These are phyloP conservation scores for Trichophyton equinum DNA, from an alignment of 2,329 filamentous ascomycete species.

Conservation along the genomic window DNA sequence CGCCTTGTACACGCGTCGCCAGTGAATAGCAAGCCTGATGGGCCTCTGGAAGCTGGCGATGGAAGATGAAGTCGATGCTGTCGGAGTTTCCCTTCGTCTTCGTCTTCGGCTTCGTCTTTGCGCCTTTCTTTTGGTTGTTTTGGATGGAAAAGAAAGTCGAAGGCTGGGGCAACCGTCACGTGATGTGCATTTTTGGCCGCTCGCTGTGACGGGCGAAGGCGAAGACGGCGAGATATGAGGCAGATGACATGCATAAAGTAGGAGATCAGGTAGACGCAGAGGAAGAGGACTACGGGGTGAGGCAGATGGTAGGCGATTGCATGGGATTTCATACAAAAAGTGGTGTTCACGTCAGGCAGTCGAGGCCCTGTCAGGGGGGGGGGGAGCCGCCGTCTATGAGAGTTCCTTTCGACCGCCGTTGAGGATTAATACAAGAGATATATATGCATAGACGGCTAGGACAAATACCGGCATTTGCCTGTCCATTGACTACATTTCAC, in stretches of 20 bases:
- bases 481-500: too few relatives aligned
- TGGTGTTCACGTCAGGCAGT: too few relatives aligned
- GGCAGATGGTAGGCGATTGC: too few relatives aligned
- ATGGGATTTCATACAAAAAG: too few relatives aligned
- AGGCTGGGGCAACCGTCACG: conserved; percentile 2
- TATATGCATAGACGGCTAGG: too few relatives aligned
- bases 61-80: neutral
- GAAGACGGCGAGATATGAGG: neutral
- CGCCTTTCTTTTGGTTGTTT: neutral
- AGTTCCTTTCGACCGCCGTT: too few relatives aligned
- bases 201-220: neutral
- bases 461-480: too few relatives aligned
- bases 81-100: neutral
- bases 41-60: neutral
- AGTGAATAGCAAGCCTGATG: neutral
- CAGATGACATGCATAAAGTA: neutral
- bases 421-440: too few relatives aligned
- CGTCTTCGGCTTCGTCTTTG: neutral
- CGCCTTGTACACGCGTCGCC: neutral
- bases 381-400: too few relatives aligned
- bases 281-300: too few relatives aligned
- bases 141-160: neutral
- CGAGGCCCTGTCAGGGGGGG: too few relatives aligned
- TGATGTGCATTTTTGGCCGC: neutral
- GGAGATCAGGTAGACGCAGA: neutral